Conservation (phyloP, 2,329 filamentous ascomycete genomes). For the Remersonia thermophila region DNA sequence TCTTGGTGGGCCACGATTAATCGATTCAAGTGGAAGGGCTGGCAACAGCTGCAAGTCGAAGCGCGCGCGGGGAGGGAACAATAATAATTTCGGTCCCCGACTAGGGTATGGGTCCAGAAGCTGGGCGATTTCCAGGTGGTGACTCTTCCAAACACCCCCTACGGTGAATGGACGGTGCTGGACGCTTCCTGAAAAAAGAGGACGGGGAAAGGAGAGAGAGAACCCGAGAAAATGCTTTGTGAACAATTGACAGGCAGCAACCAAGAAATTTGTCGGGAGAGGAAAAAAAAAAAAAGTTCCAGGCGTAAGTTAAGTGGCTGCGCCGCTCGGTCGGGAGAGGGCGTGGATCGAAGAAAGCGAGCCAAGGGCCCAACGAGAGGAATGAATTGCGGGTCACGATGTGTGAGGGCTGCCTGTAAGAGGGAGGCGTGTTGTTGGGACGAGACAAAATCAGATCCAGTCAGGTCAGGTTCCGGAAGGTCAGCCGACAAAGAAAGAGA, state of each 20-base stretch:
- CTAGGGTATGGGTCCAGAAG: conserved; percentile 13
- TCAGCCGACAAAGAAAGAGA: conserved; percentile 5
- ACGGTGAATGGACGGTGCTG: no score
- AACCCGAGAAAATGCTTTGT: conserved; percentile 8
- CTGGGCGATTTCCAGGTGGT: no score
- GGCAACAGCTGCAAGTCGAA: conserved; percentile 14
- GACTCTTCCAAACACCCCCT: conserved; percentile 13
- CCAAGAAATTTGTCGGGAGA: not conserved
- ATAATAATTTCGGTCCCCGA: conserved; percentile 18
- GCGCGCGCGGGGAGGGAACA: conserved; percentile 17
- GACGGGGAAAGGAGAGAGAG: not conserved
- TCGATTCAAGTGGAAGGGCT: conserved; percentile 7
- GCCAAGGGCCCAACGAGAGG: conserved; percentile 1
- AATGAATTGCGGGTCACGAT: conserved; percentile 9
- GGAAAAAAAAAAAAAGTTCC: conserved; percentile 11
- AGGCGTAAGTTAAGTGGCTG: conserved; percentile 13
- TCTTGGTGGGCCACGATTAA: conserved; percentile 6
- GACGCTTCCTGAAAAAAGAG: no score
- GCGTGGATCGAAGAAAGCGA: conserved; percentile 7
- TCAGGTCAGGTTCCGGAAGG: conserved; percentile 3
- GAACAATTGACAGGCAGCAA: conserved; percentile 12
- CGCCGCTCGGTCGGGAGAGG: conserved; percentile 8
- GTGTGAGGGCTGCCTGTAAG: conserved; percentile 7
- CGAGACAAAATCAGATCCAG: conserved; percentile 2
- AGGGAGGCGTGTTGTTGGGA: conserved; percentile 7